Evolutionary conservation across 2,329 filamentous ascomycete species (phyloP), one percentile per base, ranked within the genome.

Genomic region (Penicillium sclerotiorum): DNA sequence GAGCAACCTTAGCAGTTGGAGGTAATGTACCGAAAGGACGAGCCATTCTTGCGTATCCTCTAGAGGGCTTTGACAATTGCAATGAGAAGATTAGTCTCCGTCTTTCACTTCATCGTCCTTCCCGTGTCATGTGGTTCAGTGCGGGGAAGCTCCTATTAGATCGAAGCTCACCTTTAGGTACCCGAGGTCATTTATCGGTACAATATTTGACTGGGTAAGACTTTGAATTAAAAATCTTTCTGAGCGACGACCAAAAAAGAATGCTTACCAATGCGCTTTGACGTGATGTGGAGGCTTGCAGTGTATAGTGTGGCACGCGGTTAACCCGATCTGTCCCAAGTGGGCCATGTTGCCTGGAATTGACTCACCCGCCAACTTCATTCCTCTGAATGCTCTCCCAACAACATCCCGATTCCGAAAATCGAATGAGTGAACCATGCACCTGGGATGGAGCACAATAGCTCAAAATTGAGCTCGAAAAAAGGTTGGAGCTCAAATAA

Each of bases 1-100:
- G 67, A 12, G 68, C 47, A 9, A 73, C 60, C 44, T 67, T 67
- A 17, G 71, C 67, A 25, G 62, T 59, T 21, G 67, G 46, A 12
- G 75, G 76, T 4, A 74, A 45, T 7, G 55, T 63, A 36, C 54
- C 55, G 32, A 62, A 72, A 2, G 39, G 45, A 7, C 18, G 12
- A 15, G 40, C 32, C 40, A 43, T 43, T 22, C 4, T 9, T 23
- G 27, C 17, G 6, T 32, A 13, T 5, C 15, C 28, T 12, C 25
- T 28, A 28, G 28, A 32, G 5, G 5, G 28, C 12, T 32, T 6
- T 32, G n/a, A n/a, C n/a, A n/a, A 5, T 12, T 32, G 11, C 28
- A n/a, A 32, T 32, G 28, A 11, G 28, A 32, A 5, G 28, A 7
- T 28, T 7, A 6, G 11, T n/a, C n/a, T n/a, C n/a, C n/a, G n/a